phyloP scores from a whole-genome alignment of 148 eudicot species.

The Selenicereus undatus region DNA sequence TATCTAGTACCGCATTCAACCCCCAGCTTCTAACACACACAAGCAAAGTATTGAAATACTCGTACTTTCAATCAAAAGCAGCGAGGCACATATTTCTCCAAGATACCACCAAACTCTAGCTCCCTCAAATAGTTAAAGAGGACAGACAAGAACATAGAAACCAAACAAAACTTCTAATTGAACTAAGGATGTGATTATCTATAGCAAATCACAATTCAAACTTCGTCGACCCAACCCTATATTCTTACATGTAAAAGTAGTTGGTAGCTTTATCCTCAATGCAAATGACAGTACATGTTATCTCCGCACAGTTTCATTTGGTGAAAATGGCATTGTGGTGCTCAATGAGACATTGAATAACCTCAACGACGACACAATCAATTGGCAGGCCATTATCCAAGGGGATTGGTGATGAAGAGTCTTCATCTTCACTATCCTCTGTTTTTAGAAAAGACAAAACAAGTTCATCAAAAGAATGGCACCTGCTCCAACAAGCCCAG shows the following conservation, averaged over 20 bases:
- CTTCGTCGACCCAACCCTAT: neutral
- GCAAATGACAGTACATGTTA: slow-evolving; percentile 14
- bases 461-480: slow-evolving; percentile 4
- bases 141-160: neutral
- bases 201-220: neutral
- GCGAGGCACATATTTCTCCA: neutral
- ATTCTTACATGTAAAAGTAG: neutral
- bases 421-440: slow-evolving; percentile 64
- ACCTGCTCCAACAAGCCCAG: neutral
- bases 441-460: slow-evolving; percentile 17
- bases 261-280: neutral
- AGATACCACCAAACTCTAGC: neutral
- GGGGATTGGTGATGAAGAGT: slow-evolving; percentile 77
- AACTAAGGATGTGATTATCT: slow-evolving; percentile 8
- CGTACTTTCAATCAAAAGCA: neutral
- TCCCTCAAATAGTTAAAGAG: neutral
- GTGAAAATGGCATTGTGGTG: slow-evolving; percentile 90
- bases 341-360: slow-evolving; percentile 74
- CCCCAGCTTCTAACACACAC: too few species aligned
- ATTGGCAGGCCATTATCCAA: slow-evolving; percentile 78
- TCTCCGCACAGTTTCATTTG: slow-evolving; percentile 84
- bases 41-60: too few species aligned
- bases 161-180: neutral
- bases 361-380: slow-evolving; percentile 78
- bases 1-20: too few species aligned